A percentile compares a stretch with the other conserved stretches of the same genome.
Conservation (phyloP, 805 yeast genomes). For the Candida yuanshanica region DNA sequence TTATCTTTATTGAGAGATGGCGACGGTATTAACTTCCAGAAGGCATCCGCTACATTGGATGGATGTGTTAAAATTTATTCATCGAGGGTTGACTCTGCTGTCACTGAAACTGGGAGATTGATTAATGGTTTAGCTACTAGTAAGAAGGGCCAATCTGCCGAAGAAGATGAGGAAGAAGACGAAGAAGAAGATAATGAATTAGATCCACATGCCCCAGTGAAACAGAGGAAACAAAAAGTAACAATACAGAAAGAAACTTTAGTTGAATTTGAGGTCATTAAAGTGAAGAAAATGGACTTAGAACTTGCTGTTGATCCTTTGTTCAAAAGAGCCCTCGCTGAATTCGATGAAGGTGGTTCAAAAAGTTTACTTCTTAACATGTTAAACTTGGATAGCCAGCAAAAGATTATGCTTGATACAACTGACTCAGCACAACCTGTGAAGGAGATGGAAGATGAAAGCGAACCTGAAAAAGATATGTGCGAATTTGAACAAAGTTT, state of each 20-base stretch:
- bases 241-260: slow-evolving; percentile 37
- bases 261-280: slow-evolving; percentile 45
- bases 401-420: slow-evolving; percentile 63
- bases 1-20: slow-evolving; percentile 70
- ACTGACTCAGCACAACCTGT: slow-evolving; percentile 21
- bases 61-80: slow-evolving; percentile 93
- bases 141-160: slow-evolving; percentile 22
- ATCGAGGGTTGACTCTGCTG: slow-evolving; percentile 87
- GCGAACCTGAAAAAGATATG: slow-evolving; percentile 6
- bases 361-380: slow-evolving; percentile 63
- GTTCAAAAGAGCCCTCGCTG: slow-evolving; percentile 68
- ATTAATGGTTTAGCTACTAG: slow-evolving; percentile 65
- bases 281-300: slow-evolving; percentile 52
- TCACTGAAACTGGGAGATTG: slow-evolving; percentile 81
- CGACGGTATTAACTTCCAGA: slow-evolving; percentile 75
- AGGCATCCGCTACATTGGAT: slow-evolving; percentile 86
- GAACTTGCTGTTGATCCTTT: slow-evolving; percentile 68
- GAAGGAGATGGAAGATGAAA: slow-evolving; percentile 11
- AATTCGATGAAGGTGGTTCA: slow-evolving; percentile 81
- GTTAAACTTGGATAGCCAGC: slow-evolving; percentile 44
- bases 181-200: slow-evolving; percentile 20
- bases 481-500: slow-evolving; percentile 9
- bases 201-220: slow-evolving; percentile 3
- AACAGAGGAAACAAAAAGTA: slow-evolving; percentile 17
- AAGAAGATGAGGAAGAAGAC: slow-evolving; percentile 19